Evolutionary conservation across 2,329 filamentous ascomycete genomes (phyloP).

Genomic region (Polytolypa hystricis): DNA sequence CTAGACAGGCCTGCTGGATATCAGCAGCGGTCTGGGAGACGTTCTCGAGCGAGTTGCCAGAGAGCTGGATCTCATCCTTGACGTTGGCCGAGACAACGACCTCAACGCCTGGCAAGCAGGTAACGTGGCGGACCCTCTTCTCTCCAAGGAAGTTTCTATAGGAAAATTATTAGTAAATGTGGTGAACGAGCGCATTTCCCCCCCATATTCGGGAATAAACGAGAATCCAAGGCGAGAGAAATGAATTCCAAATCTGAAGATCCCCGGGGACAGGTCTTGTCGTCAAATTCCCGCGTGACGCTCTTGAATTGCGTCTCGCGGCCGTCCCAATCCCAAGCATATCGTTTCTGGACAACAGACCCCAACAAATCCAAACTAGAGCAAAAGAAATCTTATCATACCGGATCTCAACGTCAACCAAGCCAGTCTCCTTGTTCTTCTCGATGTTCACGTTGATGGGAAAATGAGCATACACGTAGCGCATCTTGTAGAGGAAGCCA

Average conservation of each 20-base stretch:
- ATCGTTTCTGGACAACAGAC: too few relatives aligned
- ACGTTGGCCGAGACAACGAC: slow-evolving; percentile 81
- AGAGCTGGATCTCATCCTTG: slow-evolving; percentile 95
- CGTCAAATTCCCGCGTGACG: too few relatives aligned
- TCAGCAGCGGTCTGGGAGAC: slow-evolving; percentile 98
- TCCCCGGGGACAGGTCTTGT: too few relatives aligned
- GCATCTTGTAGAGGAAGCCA: slow-evolving; percentile 99
- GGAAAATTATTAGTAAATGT: slow-evolving; percentile 4
- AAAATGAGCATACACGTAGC: slow-evolving; percentile 99
- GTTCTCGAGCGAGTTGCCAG: slow-evolving; percentile 89
- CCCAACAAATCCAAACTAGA: not conserved
- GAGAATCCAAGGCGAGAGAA: not conserved
- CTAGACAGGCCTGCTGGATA: slow-evolving; percentile 98
- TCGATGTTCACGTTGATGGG: slow-evolving; percentile 99
- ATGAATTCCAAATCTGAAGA: not conserved
- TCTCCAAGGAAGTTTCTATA: slow-evolving; percentile 94
- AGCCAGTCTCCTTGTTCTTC: slow-evolving; percentile 83
- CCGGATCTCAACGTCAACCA: slow-evolving; percentile 93
- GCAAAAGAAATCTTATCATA: slow-evolving; percentile 37
- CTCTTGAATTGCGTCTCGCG: too few relatives aligned
- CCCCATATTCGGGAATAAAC: not conserved
- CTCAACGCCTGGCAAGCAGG: slow-evolving; percentile 81
- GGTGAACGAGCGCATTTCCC: not conserved
- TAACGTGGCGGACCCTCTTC: slow-evolving; percentile 93
- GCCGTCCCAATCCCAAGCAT: too few relatives aligned